Evolutionary conservation across 2,329 filamentous ascomycete species (phyloP).

Genomic region (Cytospora piceicola): DNA sequence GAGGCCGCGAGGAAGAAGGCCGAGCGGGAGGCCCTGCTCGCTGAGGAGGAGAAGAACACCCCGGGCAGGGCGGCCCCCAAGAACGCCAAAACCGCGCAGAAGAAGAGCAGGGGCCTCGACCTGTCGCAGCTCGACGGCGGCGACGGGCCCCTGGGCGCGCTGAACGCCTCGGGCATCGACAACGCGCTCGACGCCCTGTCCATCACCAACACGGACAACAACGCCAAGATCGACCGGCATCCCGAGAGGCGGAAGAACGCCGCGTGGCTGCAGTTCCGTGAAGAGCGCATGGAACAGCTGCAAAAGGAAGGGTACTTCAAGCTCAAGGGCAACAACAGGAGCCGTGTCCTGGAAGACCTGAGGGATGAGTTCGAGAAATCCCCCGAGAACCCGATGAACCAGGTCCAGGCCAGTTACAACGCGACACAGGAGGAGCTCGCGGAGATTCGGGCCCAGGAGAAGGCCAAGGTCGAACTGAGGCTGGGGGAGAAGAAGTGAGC

Average conservation of each 20-base stretch:
- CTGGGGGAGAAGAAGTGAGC: conserved; percentile 48
- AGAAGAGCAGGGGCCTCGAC: conserved; percentile 71
- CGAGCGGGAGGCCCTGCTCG: conserved; percentile 80
- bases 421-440: conserved; percentile 76
- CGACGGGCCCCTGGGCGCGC: conserved; percentile 51
- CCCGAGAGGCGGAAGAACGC: conserved; percentile 87
- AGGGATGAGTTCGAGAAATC: conserved; percentile 51
- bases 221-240: conserved; percentile 79
- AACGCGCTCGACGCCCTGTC: conserved; percentile 88
- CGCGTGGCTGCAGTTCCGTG: conserved; percentile 46
- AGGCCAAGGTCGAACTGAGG: conserved; percentile 73
- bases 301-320: conserved; percentile 37
- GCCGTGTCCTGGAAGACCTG: not conserved
- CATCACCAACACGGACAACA: conserved; percentile 54
- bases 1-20: conserved; percentile 88
- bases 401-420: conserved; percentile 77
- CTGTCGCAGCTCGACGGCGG: conserved; percentile 69
- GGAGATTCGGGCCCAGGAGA: conserved; percentile 68
- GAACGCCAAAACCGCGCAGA: conserved; percentile 70
- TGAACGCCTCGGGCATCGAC: conserved; percentile 89
- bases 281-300: too few relatives aligned
- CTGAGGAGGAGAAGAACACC: conserved; percentile 76
- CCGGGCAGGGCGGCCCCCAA: conserved; percentile 65
- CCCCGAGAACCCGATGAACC: conserved; percentile 94
- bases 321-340: not conserved